Conservation (phyloP, 257 asterid species). For the Nicotiana undulata region DNA sequence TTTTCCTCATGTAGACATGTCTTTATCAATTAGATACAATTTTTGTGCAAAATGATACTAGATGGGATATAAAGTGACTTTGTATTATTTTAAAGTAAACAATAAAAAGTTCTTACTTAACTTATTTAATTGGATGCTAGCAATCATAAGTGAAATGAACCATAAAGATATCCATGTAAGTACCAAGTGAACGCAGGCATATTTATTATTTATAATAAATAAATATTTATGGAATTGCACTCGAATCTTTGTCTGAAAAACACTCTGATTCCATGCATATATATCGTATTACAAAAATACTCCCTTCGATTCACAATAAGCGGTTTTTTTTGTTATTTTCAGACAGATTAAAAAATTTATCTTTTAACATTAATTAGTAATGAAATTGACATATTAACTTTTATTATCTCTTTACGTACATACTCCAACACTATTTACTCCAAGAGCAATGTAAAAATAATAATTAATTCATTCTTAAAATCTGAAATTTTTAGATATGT, state of each 20-base stretch:
- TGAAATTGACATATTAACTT: too few relatives aligned
- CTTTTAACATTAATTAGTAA: too few relatives aligned
- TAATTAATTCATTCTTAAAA: too few relatives aligned
- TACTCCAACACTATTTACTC: too few relatives aligned
- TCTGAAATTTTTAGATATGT: too few relatives aligned
- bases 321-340: too few relatives aligned
- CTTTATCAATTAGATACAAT: constrained; percentile 15
- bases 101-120: constrained; percentile 21
- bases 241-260: background rate
- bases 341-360: too few relatives aligned
- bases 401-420: too few relatives aligned
- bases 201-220: background rate
- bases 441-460: too few relatives aligned
- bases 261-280: constrained; percentile 1
- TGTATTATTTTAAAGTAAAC: constrained; percentile 17
- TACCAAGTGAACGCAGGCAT: background rate
- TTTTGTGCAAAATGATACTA: constrained; percentile 13
- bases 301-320: too few relatives aligned
- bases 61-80: constrained; percentile 19
- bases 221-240: background rate
- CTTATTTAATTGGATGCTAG: constrained; percentile 20
- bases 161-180: constrained; percentile 4
- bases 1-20: background rate
- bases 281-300: background rate
- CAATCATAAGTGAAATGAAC: constrained; percentile 16